These are phyloP conservation scores for Penicillium goetzii DNA, from an alignment of 495 filamentous ascomycete genomes.

Conservation along the genomic window DNA sequence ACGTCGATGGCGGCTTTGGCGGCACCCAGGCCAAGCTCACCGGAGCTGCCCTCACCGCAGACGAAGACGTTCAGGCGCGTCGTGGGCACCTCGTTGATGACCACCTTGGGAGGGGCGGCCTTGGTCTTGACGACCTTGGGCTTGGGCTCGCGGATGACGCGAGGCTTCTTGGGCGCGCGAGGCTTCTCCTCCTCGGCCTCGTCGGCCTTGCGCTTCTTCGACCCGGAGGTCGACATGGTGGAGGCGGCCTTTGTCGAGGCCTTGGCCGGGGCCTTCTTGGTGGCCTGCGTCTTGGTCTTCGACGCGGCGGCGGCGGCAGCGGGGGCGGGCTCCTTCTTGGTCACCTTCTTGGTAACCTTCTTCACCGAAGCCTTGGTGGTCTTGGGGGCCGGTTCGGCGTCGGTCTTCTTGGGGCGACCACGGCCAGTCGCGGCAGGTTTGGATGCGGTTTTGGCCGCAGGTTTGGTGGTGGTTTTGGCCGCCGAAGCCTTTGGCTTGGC, in stretches of 20 bases:
- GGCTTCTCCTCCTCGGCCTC: slow-evolving; percentile 33
- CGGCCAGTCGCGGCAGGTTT: slow-evolving; percentile 12
- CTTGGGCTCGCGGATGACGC: slow-evolving; percentile 21
- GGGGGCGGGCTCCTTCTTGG: slow-evolving; percentile 6
- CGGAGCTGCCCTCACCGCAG: slow-evolving; percentile 68
- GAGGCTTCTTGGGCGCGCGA: slow-evolving; percentile 35
- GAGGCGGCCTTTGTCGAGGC: slow-evolving; percentile 17
- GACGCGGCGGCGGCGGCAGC: slow-evolving; percentile 2
- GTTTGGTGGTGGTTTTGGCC: slow-evolving; percentile 21
- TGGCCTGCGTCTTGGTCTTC: slow-evolving; percentile 20
- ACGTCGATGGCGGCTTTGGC: slow-evolving; percentile 65
- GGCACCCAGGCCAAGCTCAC: slow-evolving; percentile 69
- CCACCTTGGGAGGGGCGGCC: slow-evolving; percentile 34
- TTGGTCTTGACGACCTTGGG: slow-evolving; percentile 30
- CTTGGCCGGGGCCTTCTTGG: slow-evolving; percentile 25
- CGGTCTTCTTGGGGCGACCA: slow-evolving; percentile 27
- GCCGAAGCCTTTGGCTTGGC: slow-evolving; percentile 11
- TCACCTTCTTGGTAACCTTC: slow-evolving; percentile 10
- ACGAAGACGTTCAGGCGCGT: slow-evolving; percentile 66
- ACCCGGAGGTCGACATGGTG: slow-evolving; percentile 20
- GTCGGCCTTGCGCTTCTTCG: slow-evolving; percentile 50
- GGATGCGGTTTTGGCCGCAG: slow-evolving; percentile 15
- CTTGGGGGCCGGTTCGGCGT: slow-evolving; percentile 5
- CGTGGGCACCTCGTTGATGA: slow-evolving; percentile 51
- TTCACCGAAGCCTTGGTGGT: slow-evolving; percentile 13